Base-by-base conservation (phyloP, 78 protist genomes). In the Chrysochromulina parva region DNA sequence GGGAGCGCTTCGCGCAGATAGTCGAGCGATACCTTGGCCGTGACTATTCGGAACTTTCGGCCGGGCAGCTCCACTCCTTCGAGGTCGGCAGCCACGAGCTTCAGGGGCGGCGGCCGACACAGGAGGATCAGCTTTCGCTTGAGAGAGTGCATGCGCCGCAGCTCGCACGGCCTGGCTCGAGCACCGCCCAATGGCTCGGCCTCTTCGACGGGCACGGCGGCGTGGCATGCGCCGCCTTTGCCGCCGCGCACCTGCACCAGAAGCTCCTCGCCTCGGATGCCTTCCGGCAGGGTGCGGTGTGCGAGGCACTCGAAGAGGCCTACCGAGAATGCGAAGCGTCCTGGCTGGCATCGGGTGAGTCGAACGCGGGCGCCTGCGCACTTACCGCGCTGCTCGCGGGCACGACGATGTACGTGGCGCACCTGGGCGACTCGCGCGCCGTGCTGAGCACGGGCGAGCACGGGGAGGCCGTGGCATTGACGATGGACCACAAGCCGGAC, bases 131-230 rank as follows among this genome's bases (percentile, higher is more conserved):
- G 76, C 24, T 67, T 10, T 2, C 76, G 50, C 2, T n/a, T 10
- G 76, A n/a, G 76, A 3, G 48, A 7, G n/a, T 67, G 1, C 24
- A 28, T 20, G 76, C 76, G 48, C 50, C n/a, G 2, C 76, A 67
- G 20, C 48, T 67, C 14, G 76, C 76, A 48, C 9, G 28, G 47
- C 76, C 76, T 2, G 48, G 48, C 9, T 1, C 9, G 9, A 13
- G 47, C 47, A 1, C 50, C 9, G 20, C 47, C 55, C 2, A 0
- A 2, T 73, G 28, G 26, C 53, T 47, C 54, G 81, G 55, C 16
- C 26, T 73, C 26, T 73, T 4, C 55, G 81, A 73, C 81, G 81
- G 81, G n/a, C 81, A 73, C 81, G 81, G 81, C 16, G 81, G 81
- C 20, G 11, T 26, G 7, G 81, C 52, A 13, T 73, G 81, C 81